These are phyloP conservation scores for Lathyrus sativus DNA, from an alignment of 306 rosid genomes.

Conservation along the genomic window DNA sequence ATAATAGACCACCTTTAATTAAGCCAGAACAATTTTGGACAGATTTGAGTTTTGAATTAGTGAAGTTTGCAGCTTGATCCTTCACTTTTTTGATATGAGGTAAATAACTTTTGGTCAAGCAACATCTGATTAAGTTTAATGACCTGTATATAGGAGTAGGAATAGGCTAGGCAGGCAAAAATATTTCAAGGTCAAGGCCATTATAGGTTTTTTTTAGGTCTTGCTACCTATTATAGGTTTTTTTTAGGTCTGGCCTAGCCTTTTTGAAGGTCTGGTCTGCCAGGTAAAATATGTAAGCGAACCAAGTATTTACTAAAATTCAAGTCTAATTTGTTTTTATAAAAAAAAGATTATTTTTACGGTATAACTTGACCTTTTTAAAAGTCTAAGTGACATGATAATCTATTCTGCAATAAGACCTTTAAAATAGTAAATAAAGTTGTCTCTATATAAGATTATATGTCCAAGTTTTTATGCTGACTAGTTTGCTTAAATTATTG, in stretches of 20 bases:
- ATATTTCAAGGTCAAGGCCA: background rate
- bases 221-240: background rate
- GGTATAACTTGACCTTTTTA: background rate
- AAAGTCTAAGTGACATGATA: background rate
- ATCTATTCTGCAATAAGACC: background rate
- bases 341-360: background rate
- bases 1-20: background rate
- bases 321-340: background rate
- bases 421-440: background rate
- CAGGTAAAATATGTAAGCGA: background rate
- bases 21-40: background rate
- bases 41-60: slow-evolving; percentile 21
- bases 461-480: background rate
- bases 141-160: background rate
- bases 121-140: background rate
- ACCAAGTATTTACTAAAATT: background rate
- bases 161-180: background rate
- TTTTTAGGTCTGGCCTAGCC: background rate
- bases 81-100: slow-evolving; percentile 6
- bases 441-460: background rate
- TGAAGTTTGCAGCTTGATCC: slow-evolving; percentile 16
- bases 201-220: no score
- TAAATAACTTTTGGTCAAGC: background rate
- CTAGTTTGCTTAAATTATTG: background rate
- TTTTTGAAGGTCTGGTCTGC: background rate